Evolutionary conservation across 1,139 yeast genomes (phyloP).

Genomic region (Candida tropicalis): DNA sequence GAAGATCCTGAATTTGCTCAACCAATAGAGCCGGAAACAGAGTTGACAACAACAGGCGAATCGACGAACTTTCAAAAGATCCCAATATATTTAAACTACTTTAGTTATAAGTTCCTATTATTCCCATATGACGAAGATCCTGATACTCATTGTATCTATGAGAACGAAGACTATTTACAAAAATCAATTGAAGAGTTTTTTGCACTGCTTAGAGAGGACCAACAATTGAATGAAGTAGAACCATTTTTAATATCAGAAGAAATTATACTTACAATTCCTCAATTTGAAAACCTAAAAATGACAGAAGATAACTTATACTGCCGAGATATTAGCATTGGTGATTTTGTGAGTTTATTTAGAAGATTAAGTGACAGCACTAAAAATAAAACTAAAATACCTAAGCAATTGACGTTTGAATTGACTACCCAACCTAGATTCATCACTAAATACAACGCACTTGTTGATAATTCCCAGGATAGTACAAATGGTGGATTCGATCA

Average conservation of each 20-base stretch:
- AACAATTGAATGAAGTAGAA: conserved; percentile 28
- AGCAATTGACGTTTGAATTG: conserved; percentile 27
- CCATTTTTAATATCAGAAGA: conserved; percentile 31
- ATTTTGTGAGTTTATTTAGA: conserved; percentile 34
- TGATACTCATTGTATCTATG: conserved; percentile 26
- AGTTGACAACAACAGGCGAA: neutral
- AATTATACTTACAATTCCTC: conserved; percentile 33
- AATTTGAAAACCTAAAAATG: conserved; percentile 32
- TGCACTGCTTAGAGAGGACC: conserved; percentile 27
- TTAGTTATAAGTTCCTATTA: conserved; percentile 28
- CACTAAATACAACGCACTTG: conserved; percentile 30
- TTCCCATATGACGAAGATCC: conserved; percentile 19
- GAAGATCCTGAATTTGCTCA: conserved; percentile 3
- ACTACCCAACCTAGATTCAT: conserved; percentile 35
- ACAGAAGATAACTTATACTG: conserved; percentile 45
- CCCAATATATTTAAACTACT: conserved; percentile 12
- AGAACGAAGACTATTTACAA: conserved; percentile 20
- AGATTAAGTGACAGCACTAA: conserved; percentile 22
- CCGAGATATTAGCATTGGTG: conserved; percentile 31
- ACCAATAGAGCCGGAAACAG: neutral
- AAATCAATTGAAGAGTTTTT: conserved; percentile 30
- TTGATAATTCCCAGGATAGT: conserved; percentile 24
- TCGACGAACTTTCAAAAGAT: neutral
- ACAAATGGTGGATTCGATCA: conserved; percentile 23
- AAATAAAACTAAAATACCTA: conserved; percentile 21